phyloP scores from a whole-genome alignment of 768 basidiomycete species.

The Serendipita sp. region DNA sequence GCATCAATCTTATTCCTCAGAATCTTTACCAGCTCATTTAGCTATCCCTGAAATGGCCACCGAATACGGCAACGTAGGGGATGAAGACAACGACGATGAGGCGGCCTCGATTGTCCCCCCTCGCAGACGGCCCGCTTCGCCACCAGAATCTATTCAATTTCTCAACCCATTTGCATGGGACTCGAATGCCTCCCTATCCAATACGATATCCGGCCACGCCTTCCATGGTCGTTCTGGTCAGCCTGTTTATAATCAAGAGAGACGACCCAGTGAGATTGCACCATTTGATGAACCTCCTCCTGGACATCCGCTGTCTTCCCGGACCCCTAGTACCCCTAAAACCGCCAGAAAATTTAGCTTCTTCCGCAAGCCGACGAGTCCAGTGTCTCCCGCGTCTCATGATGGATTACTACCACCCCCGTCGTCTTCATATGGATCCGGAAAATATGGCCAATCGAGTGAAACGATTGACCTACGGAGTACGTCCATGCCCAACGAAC shows the following conservation, averaged over 20 bases:
- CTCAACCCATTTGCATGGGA: slow-evolving; percentile 1
- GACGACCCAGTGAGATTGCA: slow-evolving; percentile 1
- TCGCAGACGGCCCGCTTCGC: neutral
- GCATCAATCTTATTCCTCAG: neutral
- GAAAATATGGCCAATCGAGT: neutral
- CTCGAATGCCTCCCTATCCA: neutral
- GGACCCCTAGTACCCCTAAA: neutral
- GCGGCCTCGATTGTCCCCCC: neutral
- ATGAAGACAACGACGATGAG: neutral
- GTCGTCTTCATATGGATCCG: neutral
- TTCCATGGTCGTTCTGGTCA: neutral
- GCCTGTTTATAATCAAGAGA: neutral
- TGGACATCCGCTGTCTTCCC: neutral
- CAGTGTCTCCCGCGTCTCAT: neutral
- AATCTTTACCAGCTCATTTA: neutral
- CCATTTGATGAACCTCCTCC: neutral
- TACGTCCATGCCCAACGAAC: too few species aligned
- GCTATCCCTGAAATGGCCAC: neutral
- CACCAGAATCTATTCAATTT: slow-evolving; percentile 1
- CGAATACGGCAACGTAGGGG: too few species aligned
- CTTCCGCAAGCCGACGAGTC: neutral
- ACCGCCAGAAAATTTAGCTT: neutral
- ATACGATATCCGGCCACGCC: neutral
- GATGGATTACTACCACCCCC: neutral
- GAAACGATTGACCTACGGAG: neutral